Evolutionary conservation across 305 asterid species (phyloP).

Genomic region (Striga hermonthica): DNA sequence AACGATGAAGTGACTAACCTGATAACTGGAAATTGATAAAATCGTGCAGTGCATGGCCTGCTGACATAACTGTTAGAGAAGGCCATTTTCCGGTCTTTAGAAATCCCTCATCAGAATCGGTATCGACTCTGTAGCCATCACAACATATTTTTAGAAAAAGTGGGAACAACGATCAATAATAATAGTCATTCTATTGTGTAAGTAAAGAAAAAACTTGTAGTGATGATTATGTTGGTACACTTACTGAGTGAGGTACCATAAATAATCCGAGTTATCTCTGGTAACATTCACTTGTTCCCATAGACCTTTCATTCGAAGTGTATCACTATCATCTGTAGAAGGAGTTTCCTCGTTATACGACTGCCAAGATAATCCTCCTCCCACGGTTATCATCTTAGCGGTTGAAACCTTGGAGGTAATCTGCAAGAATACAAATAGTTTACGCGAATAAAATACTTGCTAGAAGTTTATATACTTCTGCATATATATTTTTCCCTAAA

Average conservation of each 20-base stretch:
- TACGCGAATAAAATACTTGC: background rate
- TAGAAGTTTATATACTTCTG: too few relatives aligned
- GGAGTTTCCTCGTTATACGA: conserved; percentile 63
- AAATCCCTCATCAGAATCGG: conserved; percentile 62
- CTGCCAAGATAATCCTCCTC: conserved; percentile 54
- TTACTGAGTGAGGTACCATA: conserved; percentile 84
- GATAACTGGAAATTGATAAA: conserved; percentile 58
- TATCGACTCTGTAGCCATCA: conserved; percentile 46
- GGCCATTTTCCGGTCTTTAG: conserved; percentile 52
- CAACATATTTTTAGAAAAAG: background rate
- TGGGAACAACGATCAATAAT: background rate
- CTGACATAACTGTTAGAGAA: conserved; percentile 64
- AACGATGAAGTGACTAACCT: conserved; percentile 35
- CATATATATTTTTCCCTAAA: too few relatives aligned
- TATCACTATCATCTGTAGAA: conserved; percentile 50
- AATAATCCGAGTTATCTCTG: conserved; percentile 66
- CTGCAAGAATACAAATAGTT: too few relatives aligned
- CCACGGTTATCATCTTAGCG: conserved; percentile 49
- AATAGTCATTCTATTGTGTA: background rate
- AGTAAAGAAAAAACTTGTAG: background rate
- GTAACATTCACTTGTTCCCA: conserved; percentile 70
- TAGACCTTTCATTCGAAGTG: conserved; percentile 44
- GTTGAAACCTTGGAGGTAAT: conserved; percentile 42
- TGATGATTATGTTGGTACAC: conserved; percentile 26
- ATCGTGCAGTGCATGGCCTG: conserved; percentile 78